Percentiles rank a stretch among this genome's conserved stretches.
Conservation (phyloP, 2,329 filamentous ascomycete genomes). For the Ophiostoma fasciatum region DNA sequence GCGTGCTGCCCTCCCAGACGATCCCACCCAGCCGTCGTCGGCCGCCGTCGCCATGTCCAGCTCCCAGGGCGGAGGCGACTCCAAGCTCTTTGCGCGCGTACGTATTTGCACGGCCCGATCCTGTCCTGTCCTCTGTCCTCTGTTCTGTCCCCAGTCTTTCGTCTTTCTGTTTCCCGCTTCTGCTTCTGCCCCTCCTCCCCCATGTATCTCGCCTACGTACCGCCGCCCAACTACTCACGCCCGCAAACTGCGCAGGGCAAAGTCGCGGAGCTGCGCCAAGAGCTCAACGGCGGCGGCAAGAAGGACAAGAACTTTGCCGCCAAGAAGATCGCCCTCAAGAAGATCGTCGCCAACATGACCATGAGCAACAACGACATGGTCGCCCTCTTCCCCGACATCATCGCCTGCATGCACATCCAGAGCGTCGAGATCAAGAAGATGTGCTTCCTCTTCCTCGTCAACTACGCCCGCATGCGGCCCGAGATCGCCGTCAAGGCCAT, state of each 20-base stretch:
- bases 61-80: constrained; percentile 66
- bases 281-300: constrained; percentile 84
- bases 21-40: too few species aligned
- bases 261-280: constrained; percentile 88
- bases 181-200: constrained; percentile 13
- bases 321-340: constrained; percentile 98
- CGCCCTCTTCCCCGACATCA: constrained; percentile 86
- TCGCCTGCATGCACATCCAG: constrained; percentile 86
- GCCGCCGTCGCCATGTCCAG: constrained; percentile 30
- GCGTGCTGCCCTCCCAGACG: too few species aligned
- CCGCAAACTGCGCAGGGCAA: constrained; percentile 72
- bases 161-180: background rate
- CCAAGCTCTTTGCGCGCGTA: constrained; percentile 98
- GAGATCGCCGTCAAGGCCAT: constrained; percentile 90
- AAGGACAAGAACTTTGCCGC: constrained; percentile 93
- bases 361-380: constrained; percentile 99
- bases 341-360: constrained; percentile 99
- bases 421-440: constrained; percentile 99
- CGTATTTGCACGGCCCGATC: constrained; percentile 12
- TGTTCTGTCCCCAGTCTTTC: background rate
- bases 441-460: constrained; percentile 96
- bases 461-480: constrained; percentile 88
- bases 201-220: constrained; percentile 41
- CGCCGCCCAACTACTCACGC: constrained; percentile 30
- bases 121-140: background rate